Conservation (phyloP, 768 basidiomycete species). For the Lentinula raphanica region DNA sequence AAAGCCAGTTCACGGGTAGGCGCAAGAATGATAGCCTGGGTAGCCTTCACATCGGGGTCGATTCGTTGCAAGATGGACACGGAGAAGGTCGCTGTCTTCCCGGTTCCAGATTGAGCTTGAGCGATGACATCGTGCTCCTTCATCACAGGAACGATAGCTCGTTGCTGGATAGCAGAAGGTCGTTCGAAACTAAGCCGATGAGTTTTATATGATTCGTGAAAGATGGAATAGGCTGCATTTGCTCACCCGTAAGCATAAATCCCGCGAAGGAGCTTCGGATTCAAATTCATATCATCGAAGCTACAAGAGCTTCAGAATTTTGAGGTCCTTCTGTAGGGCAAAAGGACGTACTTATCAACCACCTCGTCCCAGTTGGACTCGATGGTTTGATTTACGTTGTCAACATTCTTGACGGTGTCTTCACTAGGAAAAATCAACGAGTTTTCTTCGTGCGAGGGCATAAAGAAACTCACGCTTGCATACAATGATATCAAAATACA, state of each 20-base stretch:
- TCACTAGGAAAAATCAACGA: constrained; percentile 52
- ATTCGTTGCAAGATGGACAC: constrained; percentile 67
- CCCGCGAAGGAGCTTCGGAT: constrained; percentile 74
- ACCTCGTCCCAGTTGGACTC: constrained; percentile 81
- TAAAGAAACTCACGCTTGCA: constrained; percentile 6
- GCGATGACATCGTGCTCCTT: constrained; percentile 81
- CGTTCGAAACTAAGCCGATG: constrained; percentile 59
- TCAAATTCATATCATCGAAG: constrained; percentile 81
- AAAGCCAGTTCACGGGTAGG: constrained; percentile 75
- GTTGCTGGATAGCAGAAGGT: constrained; percentile 75
- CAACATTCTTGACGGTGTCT: constrained; percentile 47
- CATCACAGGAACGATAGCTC: constrained; percentile 80
- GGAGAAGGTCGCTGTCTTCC: constrained; percentile 81
- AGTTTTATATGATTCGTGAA: background rate
- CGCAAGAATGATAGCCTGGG: constrained; percentile 75
- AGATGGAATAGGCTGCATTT: background rate
- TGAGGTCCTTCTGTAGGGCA: background rate
- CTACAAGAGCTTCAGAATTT: constrained; percentile 24
- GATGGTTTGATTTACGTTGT: constrained; percentile 36
- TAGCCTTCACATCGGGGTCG: constrained; percentile 42
- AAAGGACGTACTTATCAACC: constrained; percentile 57
- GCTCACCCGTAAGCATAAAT: constrained; percentile 75
- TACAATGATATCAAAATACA: constrained; percentile 4
- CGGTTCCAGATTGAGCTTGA: constrained; percentile 79
- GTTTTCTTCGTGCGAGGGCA: background rate